Evolutionary conservation across 2,329 filamentous ascomycete species (phyloP).

Genomic region (Ceratocystis albifundus): DNA sequence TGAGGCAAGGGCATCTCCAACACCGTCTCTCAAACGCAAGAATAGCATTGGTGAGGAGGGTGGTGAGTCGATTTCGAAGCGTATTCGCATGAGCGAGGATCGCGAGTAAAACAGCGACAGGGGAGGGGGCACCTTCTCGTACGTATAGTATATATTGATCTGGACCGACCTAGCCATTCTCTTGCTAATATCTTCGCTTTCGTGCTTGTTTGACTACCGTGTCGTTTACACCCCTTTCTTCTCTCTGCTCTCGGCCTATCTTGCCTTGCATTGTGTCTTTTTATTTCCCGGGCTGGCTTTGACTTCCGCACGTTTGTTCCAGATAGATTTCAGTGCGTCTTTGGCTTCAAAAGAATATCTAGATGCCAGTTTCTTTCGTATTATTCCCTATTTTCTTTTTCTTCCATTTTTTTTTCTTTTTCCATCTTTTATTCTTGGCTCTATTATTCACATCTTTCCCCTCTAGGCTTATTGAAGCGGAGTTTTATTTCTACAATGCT

Average conservation of each 20-base stretch:
- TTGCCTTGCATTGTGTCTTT: background rate
- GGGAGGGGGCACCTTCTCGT: no score
- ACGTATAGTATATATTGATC: no score
- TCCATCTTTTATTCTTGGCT: background rate
- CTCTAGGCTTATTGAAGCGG: background rate
- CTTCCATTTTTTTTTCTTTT: background rate
- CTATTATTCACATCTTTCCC: background rate
- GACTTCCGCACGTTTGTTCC: background rate
- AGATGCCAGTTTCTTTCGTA: background rate
- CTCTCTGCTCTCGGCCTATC: background rate
- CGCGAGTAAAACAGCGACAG: background rate
- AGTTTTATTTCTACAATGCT: background rate
- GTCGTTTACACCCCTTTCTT: background rate
- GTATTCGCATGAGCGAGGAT: constrained; percentile 8
- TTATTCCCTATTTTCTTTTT: background rate
- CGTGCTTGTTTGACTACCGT: background rate
- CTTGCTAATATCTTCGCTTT: background rate
- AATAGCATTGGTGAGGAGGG: constrained; percentile 8
- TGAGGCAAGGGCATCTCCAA: background rate
- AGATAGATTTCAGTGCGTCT: background rate
- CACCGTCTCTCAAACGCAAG: constrained; percentile 20
- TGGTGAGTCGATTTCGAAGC: constrained; percentile 13
- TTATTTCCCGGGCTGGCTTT: background rate
- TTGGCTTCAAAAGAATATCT: background rate
- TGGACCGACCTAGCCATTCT: no score